Evolutionary conservation across 176 grass and related monocot species (phyloP).

Genomic region (Metroxylon sagu): DNA sequence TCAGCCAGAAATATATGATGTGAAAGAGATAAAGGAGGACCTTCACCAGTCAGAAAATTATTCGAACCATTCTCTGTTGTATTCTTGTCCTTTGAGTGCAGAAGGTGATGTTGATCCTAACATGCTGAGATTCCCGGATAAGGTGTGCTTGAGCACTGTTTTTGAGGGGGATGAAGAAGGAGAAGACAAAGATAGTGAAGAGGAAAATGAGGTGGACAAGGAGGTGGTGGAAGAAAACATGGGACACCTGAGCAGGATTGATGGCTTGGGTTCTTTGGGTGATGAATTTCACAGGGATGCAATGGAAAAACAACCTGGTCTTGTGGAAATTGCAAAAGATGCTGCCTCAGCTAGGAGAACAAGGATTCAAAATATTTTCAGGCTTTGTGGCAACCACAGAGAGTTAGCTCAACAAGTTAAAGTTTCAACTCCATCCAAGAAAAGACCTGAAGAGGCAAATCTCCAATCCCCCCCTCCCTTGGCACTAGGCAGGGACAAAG

Average conservation of each 20-base stretch:
- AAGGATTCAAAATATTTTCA: conserved; percentile 78
- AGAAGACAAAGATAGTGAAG: conserved; percentile 23
- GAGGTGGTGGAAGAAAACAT: conserved; percentile 64
- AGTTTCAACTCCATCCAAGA: conserved; percentile 12
- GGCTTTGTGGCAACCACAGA: conserved; percentile 75
- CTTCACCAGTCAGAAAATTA: conserved; percentile 19
- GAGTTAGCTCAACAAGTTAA: conserved; percentile 38
- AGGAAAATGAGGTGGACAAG: conserved; percentile 56
- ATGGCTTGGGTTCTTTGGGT: background rate
- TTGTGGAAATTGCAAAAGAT: conserved; percentile 29
- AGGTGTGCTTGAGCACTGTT: conserved; percentile 52
- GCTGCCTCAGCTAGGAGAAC: conserved; percentile 32
- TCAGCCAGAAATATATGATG: conserved; percentile 37
- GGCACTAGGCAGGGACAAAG: background rate
- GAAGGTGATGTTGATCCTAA: conserved; percentile 34
- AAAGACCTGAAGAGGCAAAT: conserved; percentile 48
- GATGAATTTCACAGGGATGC: background rate
- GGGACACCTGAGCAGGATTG: background rate
- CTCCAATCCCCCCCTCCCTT: conserved; percentile 15
- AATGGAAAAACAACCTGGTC: background rate
- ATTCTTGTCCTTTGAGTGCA: conserved; percentile 5
- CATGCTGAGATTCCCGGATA: conserved; percentile 47
- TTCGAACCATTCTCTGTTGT: conserved; percentile 14
- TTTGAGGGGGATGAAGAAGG: conserved; percentile 60
- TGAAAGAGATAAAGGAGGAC: conserved; percentile 79